These are phyloP conservation scores for Eustoma russellianum DNA, from an alignment of 257 asterid genomes.

Conservation along the genomic window DNA sequence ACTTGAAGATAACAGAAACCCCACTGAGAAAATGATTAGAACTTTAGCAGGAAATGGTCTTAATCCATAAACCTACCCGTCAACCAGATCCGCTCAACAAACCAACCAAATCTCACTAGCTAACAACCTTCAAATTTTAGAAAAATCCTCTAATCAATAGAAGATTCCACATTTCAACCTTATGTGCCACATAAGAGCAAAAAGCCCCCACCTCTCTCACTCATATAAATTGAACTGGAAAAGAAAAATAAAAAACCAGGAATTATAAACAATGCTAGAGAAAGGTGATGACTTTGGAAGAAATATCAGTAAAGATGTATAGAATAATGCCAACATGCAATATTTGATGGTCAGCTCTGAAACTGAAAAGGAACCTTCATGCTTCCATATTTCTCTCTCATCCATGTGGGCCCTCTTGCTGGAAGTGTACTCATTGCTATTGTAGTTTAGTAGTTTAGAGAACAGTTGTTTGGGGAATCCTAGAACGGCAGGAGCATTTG, in stretches of 20 bases:
- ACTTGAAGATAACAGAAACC: constrained; percentile 8
- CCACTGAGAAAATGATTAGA: constrained; percentile 16
- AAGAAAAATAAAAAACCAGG: too few species aligned
- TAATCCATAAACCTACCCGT: too few species aligned
- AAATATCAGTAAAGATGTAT: constrained; percentile 6
- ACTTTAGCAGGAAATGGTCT: constrained; percentile 15
- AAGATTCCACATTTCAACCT: constrained; percentile 20
- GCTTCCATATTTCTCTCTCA: neutral
- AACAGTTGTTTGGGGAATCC: constrained; percentile 21
- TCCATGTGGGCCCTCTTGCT: constrained; percentile 40
- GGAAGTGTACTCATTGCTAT: constrained; percentile 34
- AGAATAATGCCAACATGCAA: constrained; percentile 21
- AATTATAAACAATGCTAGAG: neutral
- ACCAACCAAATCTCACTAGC: neutral
- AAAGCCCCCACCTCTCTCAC: constrained; percentile 10
- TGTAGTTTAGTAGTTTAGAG: constrained; percentile 23
- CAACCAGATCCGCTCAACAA: constrained; percentile 13
- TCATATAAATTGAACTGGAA: neutral
- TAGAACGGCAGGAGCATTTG: neutral
- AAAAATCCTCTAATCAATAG: too few species aligned
- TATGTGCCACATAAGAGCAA: constrained; percentile 24
- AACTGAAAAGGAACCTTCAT: constrained; percentile 14
- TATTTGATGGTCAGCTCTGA: constrained; percentile 40
- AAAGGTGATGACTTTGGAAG: constrained; percentile 5
- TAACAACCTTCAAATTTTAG: too few species aligned